phyloP scores from a whole-genome alignment of 192 early-diverging fungal species.

The Backusella westeae region DNA sequence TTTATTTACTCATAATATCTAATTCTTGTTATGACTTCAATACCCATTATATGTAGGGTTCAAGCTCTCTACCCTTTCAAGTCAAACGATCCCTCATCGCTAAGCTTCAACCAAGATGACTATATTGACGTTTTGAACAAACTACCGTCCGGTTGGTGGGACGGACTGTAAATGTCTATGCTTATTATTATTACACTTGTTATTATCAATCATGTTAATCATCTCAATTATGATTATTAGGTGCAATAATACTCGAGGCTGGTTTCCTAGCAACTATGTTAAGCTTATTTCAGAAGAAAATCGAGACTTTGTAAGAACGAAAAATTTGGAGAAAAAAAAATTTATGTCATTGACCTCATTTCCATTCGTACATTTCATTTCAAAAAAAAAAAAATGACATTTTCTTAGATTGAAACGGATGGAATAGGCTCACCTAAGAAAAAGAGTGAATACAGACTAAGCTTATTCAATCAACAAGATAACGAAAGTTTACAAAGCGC shows the following conservation, averaged over 20 bases:
- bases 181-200: not conserved
- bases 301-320: not conserved
- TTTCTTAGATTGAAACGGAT: not conserved
- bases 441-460: not conserved
- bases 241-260: constrained; percentile 72
- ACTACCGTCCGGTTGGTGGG: constrained; percentile 97
- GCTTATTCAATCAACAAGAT: constrained; percentile 1
- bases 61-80: constrained; percentile 89
- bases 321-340: not conserved
- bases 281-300: constrained; percentile 39
- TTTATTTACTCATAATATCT: not conserved
- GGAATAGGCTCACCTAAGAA: not conserved
- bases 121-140: constrained; percentile 89
- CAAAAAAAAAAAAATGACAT: not conserved
- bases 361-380: too few relatives aligned
- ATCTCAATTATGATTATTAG: constrained; percentile 21
- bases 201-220: not conserved
- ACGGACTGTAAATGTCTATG: constrained; percentile 62
- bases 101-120: constrained; percentile 84
- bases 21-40: constrained; percentile 8
- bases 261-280: constrained; percentile 90
- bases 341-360: not conserved
- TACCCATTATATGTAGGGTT: constrained; percentile 39
- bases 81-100: constrained; percentile 73
- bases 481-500: not conserved